These are phyloP conservation scores for Candida ulmi DNA, from an alignment of 805 yeast genomes.

Conservation along the genomic window DNA sequence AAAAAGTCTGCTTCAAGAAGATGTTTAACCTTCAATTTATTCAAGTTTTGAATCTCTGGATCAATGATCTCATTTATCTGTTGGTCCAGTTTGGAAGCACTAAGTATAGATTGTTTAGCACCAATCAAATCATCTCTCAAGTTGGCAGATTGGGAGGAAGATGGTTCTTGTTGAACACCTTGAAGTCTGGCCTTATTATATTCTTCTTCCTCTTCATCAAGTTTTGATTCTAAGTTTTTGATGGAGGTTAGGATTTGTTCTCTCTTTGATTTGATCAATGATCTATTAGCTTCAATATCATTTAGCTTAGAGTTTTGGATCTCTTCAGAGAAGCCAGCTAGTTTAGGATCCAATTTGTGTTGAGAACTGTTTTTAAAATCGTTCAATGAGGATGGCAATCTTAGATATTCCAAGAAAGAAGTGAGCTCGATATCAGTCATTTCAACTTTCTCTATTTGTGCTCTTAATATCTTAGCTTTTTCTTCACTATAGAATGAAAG, in stretches of 20 bases:
- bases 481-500: constrained; percentile 86
- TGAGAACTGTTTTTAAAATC: constrained; percentile 37
- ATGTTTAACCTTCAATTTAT: constrained; percentile 39
- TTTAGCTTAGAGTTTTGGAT: constrained; percentile 22
- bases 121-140: constrained; percentile 53
- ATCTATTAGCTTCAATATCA: constrained; percentile 26
- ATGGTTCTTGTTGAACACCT: constrained; percentile 29
- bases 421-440: constrained; percentile 73
- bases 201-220: constrained; percentile 31
- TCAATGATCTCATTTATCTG: constrained; percentile 45
- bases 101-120: constrained; percentile 52
- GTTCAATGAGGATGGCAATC: constrained; percentile 61
- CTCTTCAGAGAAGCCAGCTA: constrained; percentile 22
- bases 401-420: constrained; percentile 76
- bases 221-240: constrained; percentile 28
- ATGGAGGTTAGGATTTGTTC: constrained; percentile 32
- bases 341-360: constrained; percentile 26
- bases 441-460: constrained; percentile 67
- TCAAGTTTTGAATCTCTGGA: constrained; percentile 35
- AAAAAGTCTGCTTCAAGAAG: constrained; percentile 20
- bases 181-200: constrained; percentile 27
- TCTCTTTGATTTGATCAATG: constrained; percentile 25
- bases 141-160: constrained; percentile 29
- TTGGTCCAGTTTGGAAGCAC: constrained; percentile 57
- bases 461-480: constrained; percentile 70